Conservation (phyloP, 1,284 basidiomycete species). For the Pseudozyma hubeiensis region DNA sequence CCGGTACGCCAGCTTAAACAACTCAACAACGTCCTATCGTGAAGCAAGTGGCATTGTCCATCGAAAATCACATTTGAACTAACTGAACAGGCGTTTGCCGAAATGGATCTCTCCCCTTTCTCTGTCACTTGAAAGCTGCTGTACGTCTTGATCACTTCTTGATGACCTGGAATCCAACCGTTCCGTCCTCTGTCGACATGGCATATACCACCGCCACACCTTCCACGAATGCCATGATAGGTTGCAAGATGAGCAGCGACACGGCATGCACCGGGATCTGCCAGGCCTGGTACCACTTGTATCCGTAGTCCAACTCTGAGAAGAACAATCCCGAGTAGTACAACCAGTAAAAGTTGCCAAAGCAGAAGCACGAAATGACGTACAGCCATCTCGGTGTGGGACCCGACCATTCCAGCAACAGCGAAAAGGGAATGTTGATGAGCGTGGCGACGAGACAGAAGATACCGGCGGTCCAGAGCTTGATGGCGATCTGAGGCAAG, state of each 20-base stretch:
- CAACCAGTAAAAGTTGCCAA: slow-evolving; percentile 69
- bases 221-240: slow-evolving; percentile 69
- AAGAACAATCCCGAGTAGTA: slow-evolving; percentile 66
- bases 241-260: slow-evolving; percentile 68
- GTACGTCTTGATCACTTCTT: slow-evolving; percentile 27
- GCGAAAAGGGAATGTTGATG: slow-evolving; percentile 69
- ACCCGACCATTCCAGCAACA: slow-evolving; percentile 42
- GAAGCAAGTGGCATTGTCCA: no score
- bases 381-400: slow-evolving; percentile 69
- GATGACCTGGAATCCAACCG: slow-evolving; percentile 49
- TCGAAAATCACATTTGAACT: no score
- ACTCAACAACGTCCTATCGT: no score
- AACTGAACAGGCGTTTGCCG: no score
- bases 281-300: slow-evolving; percentile 62
- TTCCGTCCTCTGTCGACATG: slow-evolving; percentile 65
- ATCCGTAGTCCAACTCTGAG: slow-evolving; percentile 67
- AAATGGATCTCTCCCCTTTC: no score
- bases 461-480: slow-evolving; percentile 70
- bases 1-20: no score
- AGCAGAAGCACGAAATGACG: slow-evolving; percentile 69
- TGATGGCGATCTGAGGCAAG: slow-evolving; percentile 70
- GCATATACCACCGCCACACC: slow-evolving; percentile 69
- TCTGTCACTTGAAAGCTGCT: no score
- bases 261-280: slow-evolving; percentile 65
- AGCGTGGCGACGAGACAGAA: slow-evolving; percentile 70